Evolutionary conservation across 2,329 filamentous ascomycete species (phyloP), one percentile per base, ranked within the genome.

Genomic region (Aspergillus sp.): DNA sequence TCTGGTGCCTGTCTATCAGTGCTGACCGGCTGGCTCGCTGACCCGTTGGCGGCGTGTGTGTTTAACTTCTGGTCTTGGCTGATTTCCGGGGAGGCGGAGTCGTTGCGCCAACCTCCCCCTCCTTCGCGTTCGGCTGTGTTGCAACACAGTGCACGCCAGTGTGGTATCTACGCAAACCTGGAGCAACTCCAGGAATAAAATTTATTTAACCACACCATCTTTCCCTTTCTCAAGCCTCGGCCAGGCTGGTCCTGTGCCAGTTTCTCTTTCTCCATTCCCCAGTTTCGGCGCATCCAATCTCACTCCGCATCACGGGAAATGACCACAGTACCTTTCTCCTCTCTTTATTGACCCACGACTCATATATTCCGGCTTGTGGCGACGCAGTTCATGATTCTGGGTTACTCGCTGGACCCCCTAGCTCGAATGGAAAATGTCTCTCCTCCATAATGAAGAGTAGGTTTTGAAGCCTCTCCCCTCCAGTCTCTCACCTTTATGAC

Each of bases 361-460:
- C 41, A 40, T 57, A 42, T 17, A 39, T 48, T 34, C 27, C 19
- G 48, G 53, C 42, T 52, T 47, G 56, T n/a, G 52, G n/a, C 46
- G 51, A 24, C 19, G 13, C 15, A 8, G 17, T 40, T 22, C 45
- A 44, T 49, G 22, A 30, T 34, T 24, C 33, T 59, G 17, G 20
- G 8, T 17, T 24, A 33, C 17, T 49, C 39, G 5, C 27, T 7
- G 13, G 33, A 54, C 30, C 6, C 34, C n/a, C 40, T n/a, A 17
- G 41, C 34, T 33, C 17, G 39, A 41, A 42, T 33, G 22, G 46
- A 71, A 64, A 22, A 81, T 81, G 79, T 78, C 79, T 64, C 75
- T 81, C 57, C 73, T 81, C 61, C 78, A 80, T 64, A 80, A 80
- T 61, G 79, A 81, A 76, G 79, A 81, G 79, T 81, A 74, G 56